Conservation (phyloP, 495 filamentous ascomycete genomes). For the Annulohypoxylon maeteangense region DNA sequence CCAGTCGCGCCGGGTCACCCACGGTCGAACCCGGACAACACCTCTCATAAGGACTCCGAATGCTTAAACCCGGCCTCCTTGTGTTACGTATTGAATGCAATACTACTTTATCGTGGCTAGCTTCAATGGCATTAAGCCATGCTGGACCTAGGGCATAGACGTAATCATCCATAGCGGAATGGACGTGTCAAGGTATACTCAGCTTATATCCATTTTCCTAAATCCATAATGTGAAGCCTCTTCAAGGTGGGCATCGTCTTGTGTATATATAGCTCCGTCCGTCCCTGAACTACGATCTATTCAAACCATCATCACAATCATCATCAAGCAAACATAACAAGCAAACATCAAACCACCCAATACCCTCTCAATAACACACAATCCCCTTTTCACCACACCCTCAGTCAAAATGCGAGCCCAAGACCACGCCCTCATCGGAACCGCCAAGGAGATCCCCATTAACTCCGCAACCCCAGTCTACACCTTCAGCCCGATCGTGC, state of each 20-base stretch:
- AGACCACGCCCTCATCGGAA: conserved; percentile 53
- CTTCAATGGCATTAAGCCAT: neutral
- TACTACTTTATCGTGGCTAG: neutral
- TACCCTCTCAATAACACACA: neutral
- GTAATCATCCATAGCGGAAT: neutral
- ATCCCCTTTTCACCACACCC: neutral
- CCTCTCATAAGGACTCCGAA: neutral
- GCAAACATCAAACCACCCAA: neutral
- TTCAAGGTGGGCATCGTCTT: neutral
- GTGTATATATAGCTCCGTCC: conserved; percentile 11
- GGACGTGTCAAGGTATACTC: neutral
- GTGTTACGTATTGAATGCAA: neutral
- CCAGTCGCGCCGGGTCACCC: neutral
- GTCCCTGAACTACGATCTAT: neutral
- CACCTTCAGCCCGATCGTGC: conserved; percentile 53
- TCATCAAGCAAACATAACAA: conserved; percentile 9
- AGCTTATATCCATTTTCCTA: conserved; percentile 25
- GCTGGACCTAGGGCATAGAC: neutral
- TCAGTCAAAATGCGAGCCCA: conserved; percentile 39
- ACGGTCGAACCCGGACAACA: neutral
- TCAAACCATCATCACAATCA: neutral
- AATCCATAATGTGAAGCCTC: conserved; percentile 24
- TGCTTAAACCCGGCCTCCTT: neutral
- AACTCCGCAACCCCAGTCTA: conserved; percentile 47
- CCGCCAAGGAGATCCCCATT: conserved; percentile 53